phyloP scores from a whole-genome alignment of 2,329 filamentous ascomycete species.

The Penicillium digitatum region DNA sequence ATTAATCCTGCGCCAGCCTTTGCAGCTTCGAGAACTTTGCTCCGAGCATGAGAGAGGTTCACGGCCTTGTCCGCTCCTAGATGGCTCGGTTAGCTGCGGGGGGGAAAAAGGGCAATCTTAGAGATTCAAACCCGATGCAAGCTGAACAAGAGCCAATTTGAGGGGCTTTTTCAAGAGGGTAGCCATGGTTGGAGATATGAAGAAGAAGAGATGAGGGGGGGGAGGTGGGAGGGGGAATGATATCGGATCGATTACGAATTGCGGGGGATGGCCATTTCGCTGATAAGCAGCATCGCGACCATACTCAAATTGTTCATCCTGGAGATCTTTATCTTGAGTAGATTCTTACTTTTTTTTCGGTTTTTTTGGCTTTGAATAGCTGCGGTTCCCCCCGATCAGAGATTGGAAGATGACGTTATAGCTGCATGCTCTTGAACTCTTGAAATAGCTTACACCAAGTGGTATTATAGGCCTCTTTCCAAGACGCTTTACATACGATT shows the following conservation, averaged over 20 bases:
- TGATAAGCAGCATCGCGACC: conserved; percentile 9
- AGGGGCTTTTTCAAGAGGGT: conserved; percentile 68
- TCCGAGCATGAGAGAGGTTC: conserved; percentile 77
- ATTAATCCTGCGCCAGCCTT: conserved; percentile 74
- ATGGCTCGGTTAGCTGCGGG: conserved; percentile 6
- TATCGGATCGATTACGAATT: conserved; percentile 5
- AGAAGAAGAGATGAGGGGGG: conserved; percentile 3
- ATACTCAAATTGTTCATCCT: not conserved
- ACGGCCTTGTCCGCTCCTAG: conserved; percentile 71
- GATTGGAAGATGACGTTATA: not conserved
- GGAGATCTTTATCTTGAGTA: not conserved
- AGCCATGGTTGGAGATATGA: conserved; percentile 40
- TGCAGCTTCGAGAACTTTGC: conserved; percentile 78
- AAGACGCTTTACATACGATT: no score
- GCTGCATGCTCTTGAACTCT: not conserved
- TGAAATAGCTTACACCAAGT: not conserved
- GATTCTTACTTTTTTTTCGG: not conserved
- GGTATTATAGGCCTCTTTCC: not conserved
- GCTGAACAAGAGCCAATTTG: conserved; percentile 76
- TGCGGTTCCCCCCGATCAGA: not conserved
- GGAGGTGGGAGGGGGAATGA: conserved; percentile 1
- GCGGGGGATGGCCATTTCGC: conserved; percentile 10
- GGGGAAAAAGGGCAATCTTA: not conserved
- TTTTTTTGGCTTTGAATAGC: no score
- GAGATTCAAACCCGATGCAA: conserved; percentile 59